A percentile compares a stretch with the other conserved stretches of the same genome.
Conservation (phyloP, 805 yeast genomes). For the Myxozyma monticola region DNA sequence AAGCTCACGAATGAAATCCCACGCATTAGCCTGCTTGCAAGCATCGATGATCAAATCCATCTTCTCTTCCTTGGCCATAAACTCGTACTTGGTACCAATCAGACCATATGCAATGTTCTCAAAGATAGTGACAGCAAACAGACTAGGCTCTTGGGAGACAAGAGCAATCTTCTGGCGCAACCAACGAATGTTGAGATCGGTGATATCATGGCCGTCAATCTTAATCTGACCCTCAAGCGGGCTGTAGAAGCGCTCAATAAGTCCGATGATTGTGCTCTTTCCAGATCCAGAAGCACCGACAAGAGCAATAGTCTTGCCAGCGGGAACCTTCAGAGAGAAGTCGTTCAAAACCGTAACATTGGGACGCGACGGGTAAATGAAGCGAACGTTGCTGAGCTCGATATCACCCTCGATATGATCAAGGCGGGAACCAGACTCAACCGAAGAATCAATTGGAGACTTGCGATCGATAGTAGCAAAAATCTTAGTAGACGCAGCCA, state of each 20-base stretch:
- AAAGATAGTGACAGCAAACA: slow-evolving; percentile 76
- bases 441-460: slow-evolving; percentile 43
- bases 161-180: slow-evolving; percentile 56
- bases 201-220: slow-evolving; percentile 52
- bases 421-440: slow-evolving; percentile 31
- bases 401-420: slow-evolving; percentile 43
- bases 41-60: slow-evolving; percentile 45
- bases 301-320: slow-evolving; percentile 83
- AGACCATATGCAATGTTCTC: slow-evolving; percentile 83
- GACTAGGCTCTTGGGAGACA: slow-evolving; percentile 57
- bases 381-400: slow-evolving; percentile 32
- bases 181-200: slow-evolving; percentile 51
- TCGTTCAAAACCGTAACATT: slow-evolving; percentile 36
- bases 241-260: slow-evolving; percentile 59
- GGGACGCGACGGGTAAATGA: slow-evolving; percentile 39
- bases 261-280: slow-evolving; percentile 48
- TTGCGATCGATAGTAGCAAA: slow-evolving; percentile 47
- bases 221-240: slow-evolving; percentile 50
- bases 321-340: slow-evolving; percentile 48
- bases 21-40: slow-evolving; percentile 54
- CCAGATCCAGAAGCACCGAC: slow-evolving; percentile 83
- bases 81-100: slow-evolving; percentile 35
- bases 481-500: slow-evolving; percentile 45
- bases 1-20: slow-evolving; percentile 49
- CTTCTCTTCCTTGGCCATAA: slow-evolving; percentile 43